Percentiles rank a stretch among this genome's conserved stretches.
phyloP scores from a whole-genome alignment of 129 eudicot genomes.

The Pseudognaphalium luteoalbum region DNA sequence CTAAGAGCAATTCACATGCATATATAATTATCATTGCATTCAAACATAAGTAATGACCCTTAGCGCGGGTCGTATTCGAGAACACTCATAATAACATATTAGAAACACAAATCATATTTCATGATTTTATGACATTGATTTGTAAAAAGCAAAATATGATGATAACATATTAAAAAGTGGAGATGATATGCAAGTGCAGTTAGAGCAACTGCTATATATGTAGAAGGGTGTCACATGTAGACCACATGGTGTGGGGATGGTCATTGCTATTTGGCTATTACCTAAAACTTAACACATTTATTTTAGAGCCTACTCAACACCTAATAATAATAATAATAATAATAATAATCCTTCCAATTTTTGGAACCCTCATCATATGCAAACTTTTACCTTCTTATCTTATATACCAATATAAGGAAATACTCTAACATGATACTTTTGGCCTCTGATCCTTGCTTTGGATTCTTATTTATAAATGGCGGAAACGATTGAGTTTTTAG shows the following conservation, averaged over 20 bases:
- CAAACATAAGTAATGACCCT: neutral
- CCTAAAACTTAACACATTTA: neutral
- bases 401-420: constrained; percentile 1
- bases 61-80: neutral
- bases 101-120: neutral
- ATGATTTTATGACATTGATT: neutral
- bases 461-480: neutral
- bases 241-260: constrained; percentile 42
- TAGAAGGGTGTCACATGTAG: constrained; percentile 42
- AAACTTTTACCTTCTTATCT: neutral
- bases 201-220: constrained; percentile 38
- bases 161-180: constrained; percentile 16
- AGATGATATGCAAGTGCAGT: neutral
- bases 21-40: no score
- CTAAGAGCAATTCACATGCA: no score
- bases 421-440: neutral
- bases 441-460: neutral
- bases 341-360: neutral
- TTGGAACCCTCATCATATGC: constrained; percentile 26
- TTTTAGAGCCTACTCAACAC: constrained; percentile 3
- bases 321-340: no score
- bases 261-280: constrained; percentile 19
- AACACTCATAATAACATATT: neutral
- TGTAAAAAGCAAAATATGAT: constrained; percentile 6
- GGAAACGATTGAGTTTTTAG: neutral